These are phyloP conservation scores for Helichrysum umbraculigerum DNA, from an alignment of 129 eudicot genomes.

Conservation along the genomic window DNA sequence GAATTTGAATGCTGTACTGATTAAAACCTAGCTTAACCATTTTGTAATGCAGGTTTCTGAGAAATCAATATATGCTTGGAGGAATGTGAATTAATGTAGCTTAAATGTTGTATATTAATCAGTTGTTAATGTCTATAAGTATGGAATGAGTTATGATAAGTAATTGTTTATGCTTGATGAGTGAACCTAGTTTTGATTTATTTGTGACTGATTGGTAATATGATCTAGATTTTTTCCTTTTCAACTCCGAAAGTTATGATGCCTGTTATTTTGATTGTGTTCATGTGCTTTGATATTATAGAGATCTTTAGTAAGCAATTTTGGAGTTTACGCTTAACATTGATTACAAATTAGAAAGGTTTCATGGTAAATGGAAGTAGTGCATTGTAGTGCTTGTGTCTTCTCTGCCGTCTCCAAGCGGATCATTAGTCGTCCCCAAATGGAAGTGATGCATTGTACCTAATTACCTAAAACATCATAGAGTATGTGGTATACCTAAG, in stretches of 20 bases:
- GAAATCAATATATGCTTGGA: neutral
- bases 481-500: too few species aligned
- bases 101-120: slow-evolving; percentile 12
- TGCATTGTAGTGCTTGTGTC: neutral
- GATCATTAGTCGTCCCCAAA: neutral
- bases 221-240: neutral
- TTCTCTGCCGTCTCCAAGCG: too few species aligned
- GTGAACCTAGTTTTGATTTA: slow-evolving; percentile 1
- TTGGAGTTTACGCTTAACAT: neutral
- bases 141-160: slow-evolving; percentile 15
- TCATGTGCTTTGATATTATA: slow-evolving; percentile 3
- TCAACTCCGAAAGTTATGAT: slow-evolving; percentile 25
- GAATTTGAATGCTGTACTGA: slow-evolving; percentile 8
- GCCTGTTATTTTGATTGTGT: neutral
- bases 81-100: slow-evolving; percentile 18
- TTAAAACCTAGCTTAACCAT: slow-evolving; percentile 10
- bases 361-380: neutral
- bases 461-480: too few species aligned
- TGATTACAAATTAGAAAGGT: slow-evolving; percentile 8
- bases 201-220: neutral
- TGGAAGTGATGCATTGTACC: neutral
- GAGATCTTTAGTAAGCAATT: too few species aligned
- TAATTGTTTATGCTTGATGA: slow-evolving; percentile 13
- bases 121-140: too few species aligned
- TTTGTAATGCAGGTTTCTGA: slow-evolving; percentile 4